Evolutionary conservation across 306 rosid species (phyloP), one percentile per base, ranked within the genome.

Genomic region (Corylus americana): DNA sequence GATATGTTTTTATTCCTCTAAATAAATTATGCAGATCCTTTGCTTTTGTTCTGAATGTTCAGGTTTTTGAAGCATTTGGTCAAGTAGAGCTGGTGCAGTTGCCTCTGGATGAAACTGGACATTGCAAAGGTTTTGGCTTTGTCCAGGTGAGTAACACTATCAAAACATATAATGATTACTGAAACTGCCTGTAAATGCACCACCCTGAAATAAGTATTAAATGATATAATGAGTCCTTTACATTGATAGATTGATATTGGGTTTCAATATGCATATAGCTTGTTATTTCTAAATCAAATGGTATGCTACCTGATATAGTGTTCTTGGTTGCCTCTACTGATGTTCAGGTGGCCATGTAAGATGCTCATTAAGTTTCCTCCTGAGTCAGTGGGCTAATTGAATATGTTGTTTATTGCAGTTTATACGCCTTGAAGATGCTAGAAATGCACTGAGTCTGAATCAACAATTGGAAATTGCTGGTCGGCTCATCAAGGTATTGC

Each of bases 31-130:
- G 42, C 79, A 66, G 55, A 58, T 51, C 62, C 45, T 82, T 80
- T 54, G 48, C 77, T 44, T 58, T 22, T 27, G 16, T 55, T 81
- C 59, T 55, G 39, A 73, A 59, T 71, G 37, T 77, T 10, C 85
- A 95, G 99, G 99, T 95, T 69, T 95, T 95, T 84, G 99, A 93
- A 88, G 96, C 99, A 71, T 95, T 95, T 89, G 99, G 99, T 85
- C 88, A 84, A 59, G 94, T 95, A 74, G 99, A 95, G 83, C 88
- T 93, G 76, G 99, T 95, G 77, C 99, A 93, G 86, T 77, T 95
- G 86, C 99, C 99, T 69, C 84, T 85, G 73, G 99, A 95, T 79
- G 99, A 95, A 82, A 83, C 83, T 80, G 97, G 97, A 76, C 85
- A 84, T 39, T 91, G 94, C 92, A 95, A 95, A 86, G 99, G 99